Evolutionary conservation across 108 stramenopile genomes (phyloP).

Genomic region (Cyclotella atomus): DNA sequence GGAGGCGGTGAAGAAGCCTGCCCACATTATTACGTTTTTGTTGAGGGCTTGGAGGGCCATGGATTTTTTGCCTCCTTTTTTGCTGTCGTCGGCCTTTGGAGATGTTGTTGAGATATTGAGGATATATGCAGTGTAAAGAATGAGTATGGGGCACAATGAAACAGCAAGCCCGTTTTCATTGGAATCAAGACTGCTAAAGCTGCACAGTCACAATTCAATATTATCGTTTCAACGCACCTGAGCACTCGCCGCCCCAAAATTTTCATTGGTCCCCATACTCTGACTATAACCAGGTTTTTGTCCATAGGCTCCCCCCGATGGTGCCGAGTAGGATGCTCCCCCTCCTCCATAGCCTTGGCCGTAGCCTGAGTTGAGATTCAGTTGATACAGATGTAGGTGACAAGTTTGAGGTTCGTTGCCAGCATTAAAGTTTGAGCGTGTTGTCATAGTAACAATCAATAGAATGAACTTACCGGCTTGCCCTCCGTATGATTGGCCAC

Average conservation of each 20-base stretch:
- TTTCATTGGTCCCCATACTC: slow-evolving; percentile 26
- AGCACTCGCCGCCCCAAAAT: slow-evolving; percentile 20
- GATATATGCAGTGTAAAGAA: not conserved
- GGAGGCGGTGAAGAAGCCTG: slow-evolving; percentile 90
- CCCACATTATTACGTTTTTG: slow-evolving; percentile 91
- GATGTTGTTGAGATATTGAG: not conserved
- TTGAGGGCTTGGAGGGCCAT: slow-evolving; percentile 86
- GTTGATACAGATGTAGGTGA: too few relatives aligned
- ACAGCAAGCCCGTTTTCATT: not conserved
- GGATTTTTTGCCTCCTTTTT: slow-evolving; percentile 74
- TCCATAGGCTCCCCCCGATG: slow-evolving; percentile 35
- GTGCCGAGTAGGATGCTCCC: slow-evolving; percentile 31
- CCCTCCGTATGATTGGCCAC: slow-evolving; percentile 21
- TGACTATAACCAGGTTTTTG: slow-evolving; percentile 30
- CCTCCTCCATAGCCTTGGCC: slow-evolving; percentile 39
- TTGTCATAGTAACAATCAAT: not conserved
- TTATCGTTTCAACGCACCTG: slow-evolving; percentile 16
- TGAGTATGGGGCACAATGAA: not conserved
- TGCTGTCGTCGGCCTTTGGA: slow-evolving; percentile 53
- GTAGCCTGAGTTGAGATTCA: too few relatives aligned
- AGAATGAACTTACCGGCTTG: slow-evolving; percentile 8
- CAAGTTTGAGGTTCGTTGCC: too few relatives aligned
- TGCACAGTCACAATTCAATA: not conserved
- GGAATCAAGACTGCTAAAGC: too few relatives aligned
- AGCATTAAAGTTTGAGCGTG: not conserved